Evolutionary conservation across 805 yeast species (phyloP).

Genomic region (Groenewaldozyma salmanticensis): DNA sequence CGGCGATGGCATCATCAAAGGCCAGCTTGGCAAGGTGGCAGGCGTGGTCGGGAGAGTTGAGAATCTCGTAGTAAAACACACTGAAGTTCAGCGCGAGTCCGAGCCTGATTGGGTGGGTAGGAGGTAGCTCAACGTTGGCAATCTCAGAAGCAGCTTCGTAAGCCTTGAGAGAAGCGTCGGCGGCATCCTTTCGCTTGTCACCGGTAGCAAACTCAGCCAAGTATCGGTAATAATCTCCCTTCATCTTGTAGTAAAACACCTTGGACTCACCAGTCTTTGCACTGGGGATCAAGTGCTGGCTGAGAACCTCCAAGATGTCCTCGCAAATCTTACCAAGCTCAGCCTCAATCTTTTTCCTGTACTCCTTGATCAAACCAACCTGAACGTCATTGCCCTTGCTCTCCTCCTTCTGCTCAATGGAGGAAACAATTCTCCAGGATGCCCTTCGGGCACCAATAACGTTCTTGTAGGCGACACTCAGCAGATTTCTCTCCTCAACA

Average conservation of each 20-base stretch:
- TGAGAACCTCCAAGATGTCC: conserved; percentile 81
- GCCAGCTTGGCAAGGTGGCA: conserved; percentile 99
- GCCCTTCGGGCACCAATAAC: conserved; percentile 99
- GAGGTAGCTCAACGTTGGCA: conserved; percentile 93
- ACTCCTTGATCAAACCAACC: conserved; percentile 80
- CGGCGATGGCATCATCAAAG: conserved; percentile 98
- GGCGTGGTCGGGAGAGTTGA: conserved; percentile 97
- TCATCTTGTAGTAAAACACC: conserved; percentile 98
- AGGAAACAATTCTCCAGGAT: conserved; percentile 97
- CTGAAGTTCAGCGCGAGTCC: conserved; percentile 97
- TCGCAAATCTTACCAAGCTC: conserved; percentile 91
- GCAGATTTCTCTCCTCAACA: conserved; percentile 94
- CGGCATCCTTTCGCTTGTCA: conserved; percentile 87
- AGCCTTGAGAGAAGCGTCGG: conserved; percentile 86
- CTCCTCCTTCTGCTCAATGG: conserved; percentile 97
- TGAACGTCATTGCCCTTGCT: conserved; percentile 89
- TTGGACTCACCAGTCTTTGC: conserved; percentile 96
- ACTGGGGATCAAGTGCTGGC: conserved; percentile 82
- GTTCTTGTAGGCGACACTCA: conserved; percentile 96
- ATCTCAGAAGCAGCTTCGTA: conserved; percentile 94
- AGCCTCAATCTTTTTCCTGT: conserved; percentile 88
- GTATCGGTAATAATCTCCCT: conserved; percentile 99
- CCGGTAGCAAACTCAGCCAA: conserved; percentile 92
- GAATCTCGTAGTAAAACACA: conserved; percentile 95
- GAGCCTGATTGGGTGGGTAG: conserved; percentile 97